Evolutionary conservation across 2,329 filamentous ascomycete species (phyloP).

Genomic region (Aspergillus proliferans): DNA sequence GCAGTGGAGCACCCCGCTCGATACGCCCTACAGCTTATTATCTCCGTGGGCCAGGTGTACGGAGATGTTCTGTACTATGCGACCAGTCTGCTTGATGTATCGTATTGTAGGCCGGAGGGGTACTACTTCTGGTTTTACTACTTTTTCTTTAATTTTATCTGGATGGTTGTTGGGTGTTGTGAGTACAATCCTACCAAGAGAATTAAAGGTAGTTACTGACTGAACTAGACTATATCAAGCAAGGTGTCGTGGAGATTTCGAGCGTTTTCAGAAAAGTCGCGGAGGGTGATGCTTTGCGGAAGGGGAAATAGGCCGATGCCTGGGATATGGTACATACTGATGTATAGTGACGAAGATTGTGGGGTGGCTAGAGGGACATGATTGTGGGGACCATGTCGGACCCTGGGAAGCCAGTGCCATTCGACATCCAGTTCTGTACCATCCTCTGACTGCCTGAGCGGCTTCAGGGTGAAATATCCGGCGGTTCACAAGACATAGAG

Average conservation of each 20-base stretch:
- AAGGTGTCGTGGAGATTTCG: neutral
- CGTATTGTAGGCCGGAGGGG: conserved; percentile 48
- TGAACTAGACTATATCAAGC: neutral
- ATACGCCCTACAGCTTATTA: conserved; percentile 46
- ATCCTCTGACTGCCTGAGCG: too few relatives aligned
- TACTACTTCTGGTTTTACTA: conserved; percentile 55
- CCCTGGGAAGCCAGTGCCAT: too few relatives aligned
- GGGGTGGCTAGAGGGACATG: too few relatives aligned
- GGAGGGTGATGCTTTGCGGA: neutral
- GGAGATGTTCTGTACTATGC: conserved; percentile 53
- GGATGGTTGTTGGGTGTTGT: conserved; percentile 48
- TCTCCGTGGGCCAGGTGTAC: conserved; percentile 52
- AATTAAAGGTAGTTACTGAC: neutral
- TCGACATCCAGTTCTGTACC: too few relatives aligned
- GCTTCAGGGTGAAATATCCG: too few relatives aligned
- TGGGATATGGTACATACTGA: too few relatives aligned
- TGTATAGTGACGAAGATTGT: too few relatives aligned
- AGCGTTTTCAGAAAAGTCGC: neutral
- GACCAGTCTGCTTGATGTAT: conserved; percentile 42
- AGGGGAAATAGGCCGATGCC: neutral
- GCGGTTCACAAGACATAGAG: too few relatives aligned
- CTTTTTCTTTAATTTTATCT: conserved; percentile 51
- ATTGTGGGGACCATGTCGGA: too few relatives aligned
- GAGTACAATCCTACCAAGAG: neutral
- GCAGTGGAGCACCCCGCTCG: conserved; percentile 44